A percentile compares a stretch with the other conserved stretches of the same genome.
phyloP scores from a whole-genome alignment of 1,139 yeast species.

The Kodamaea plutei region DNA sequence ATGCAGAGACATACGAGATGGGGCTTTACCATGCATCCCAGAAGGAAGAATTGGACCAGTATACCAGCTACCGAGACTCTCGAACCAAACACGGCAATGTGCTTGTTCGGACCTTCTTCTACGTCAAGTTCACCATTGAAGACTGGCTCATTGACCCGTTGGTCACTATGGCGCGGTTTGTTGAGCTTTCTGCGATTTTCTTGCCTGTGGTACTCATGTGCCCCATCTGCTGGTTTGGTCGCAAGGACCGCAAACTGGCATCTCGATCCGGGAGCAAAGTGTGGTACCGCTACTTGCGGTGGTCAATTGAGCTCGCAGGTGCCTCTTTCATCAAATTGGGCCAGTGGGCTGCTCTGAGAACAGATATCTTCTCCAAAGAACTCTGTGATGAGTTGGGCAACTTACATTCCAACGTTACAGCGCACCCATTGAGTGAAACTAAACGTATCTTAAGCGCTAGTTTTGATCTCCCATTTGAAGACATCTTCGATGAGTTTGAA shows the following conservation, averaged over 20 bases:
- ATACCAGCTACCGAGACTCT: constrained; percentile 19
- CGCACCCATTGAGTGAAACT: constrained; percentile 66
- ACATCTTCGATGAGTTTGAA: constrained; percentile 76
- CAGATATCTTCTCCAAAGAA: constrained; percentile 81
- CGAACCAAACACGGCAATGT: constrained; percentile 23
- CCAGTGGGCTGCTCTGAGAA: constrained; percentile 99
- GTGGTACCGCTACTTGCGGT: constrained; percentile 69
- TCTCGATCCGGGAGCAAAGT: constrained; percentile 57
- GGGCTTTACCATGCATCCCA: constrained; percentile 64
- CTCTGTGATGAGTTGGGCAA: constrained; percentile 74
- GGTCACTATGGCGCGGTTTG: constrained; percentile 60
- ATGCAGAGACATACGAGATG: constrained; percentile 63
- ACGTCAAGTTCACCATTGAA: constrained; percentile 36
- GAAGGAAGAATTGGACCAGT: constrained; percentile 38
- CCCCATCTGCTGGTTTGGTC: constrained; percentile 67
- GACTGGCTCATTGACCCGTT: constrained; percentile 67
- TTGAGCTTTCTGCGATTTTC: constrained; percentile 64
- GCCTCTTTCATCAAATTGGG: constrained; percentile 94
- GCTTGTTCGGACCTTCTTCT: constrained; percentile 28
- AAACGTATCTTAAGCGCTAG: constrained; percentile 54
- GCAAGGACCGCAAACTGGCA: constrained; percentile 31
- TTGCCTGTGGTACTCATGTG: constrained; percentile 62
- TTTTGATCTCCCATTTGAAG: constrained; percentile 64
- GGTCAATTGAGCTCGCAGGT: constrained; percentile 80
- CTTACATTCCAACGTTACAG: constrained; percentile 77